Percentiles rank a stretch among this genome's conserved stretches.
Conservation (phyloP, 2,329 filamentous ascomycete genomes). For the Grosmannia huntii region DNA sequence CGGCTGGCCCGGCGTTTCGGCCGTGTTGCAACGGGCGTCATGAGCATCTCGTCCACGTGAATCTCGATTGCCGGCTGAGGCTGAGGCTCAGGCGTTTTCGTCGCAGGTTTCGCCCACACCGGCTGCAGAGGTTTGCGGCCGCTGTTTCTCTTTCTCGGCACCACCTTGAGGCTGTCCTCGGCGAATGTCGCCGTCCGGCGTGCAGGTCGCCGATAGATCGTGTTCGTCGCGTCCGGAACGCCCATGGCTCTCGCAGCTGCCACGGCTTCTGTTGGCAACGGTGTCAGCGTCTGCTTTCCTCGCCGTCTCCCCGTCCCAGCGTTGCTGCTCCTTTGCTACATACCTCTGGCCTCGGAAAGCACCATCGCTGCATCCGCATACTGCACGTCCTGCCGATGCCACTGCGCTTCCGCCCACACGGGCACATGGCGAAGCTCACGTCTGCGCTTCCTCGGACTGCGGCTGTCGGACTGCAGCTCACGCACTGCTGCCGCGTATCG, state of each 20-base stretch:
- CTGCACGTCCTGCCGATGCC: conserved; percentile 12
- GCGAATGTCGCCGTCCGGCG: background rate
- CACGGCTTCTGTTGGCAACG: background rate
- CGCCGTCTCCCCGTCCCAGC: background rate
- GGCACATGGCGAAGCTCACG: conserved; percentile 19
- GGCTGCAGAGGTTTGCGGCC: background rate
- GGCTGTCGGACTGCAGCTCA: conserved; percentile 22
- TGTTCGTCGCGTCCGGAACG: background rate
- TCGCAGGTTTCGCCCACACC: background rate
- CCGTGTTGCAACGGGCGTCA: conserved; percentile 12
- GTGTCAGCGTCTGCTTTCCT: background rate
- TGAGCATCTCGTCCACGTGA: background rate
- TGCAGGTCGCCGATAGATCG: background rate
- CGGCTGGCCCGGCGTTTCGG: conserved; percentile 17
- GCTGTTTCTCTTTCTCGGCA: background rate
- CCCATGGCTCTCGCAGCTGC: background rate
- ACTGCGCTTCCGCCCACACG: conserved; percentile 19
- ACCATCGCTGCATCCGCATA: conserved; percentile 12
- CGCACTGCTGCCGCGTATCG: conserved; percentile 10
- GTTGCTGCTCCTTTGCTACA: background rate
- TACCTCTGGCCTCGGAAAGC: conserved; percentile 15
- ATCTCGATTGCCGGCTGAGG: background rate
- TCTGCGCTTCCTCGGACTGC: conserved; percentile 21
- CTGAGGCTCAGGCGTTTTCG: background rate
- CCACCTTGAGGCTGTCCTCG: background rate